Conservation (phyloP, 257 asterid species). For the Misopates orontium region DNA sequence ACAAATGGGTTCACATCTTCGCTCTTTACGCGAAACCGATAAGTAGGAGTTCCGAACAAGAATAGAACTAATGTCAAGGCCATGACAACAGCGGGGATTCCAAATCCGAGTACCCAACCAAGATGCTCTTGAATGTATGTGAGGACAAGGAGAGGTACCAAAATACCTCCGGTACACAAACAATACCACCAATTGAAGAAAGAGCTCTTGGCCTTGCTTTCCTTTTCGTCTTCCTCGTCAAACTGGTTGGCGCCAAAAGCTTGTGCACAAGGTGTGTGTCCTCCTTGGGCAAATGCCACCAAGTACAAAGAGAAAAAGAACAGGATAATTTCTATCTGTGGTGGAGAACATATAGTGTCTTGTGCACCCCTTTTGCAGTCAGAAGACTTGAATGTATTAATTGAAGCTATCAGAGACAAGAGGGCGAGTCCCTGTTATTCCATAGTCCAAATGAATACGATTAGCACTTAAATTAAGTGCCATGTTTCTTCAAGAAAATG, state of each 20-base stretch:
- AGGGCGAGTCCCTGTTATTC: conserved; percentile 18
- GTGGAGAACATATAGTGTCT: conserved; percentile 24
- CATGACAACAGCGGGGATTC: conserved; percentile 41
- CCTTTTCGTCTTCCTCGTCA: conserved; percentile 30
- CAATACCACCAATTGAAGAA: conserved; percentile 46
- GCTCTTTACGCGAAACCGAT: conserved; percentile 29
- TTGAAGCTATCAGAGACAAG: conserved; percentile 25
- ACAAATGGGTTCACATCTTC: conserved; percentile 30
- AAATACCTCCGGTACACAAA: conserved; percentile 25
- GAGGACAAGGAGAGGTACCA: conserved; percentile 25
- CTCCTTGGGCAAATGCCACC: conserved; percentile 38
- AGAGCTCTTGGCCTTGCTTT: conserved; percentile 36
- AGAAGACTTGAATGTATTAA: conserved; percentile 20
- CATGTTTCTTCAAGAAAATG: too few species aligned
- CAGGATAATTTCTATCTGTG: conserved; percentile 1
- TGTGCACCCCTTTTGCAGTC: conserved; percentile 20
- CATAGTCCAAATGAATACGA: neutral
- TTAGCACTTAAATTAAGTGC: neutral
- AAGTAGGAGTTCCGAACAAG: conserved; percentile 37
- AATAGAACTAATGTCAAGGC: conserved; percentile 29
- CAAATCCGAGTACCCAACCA: conserved; percentile 45
- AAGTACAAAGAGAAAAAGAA: conserved; percentile 35
- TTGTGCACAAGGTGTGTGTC: conserved; percentile 28
- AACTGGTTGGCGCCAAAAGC: conserved; percentile 43
- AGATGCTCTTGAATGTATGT: conserved; percentile 39